A percentile compares a stretch with the other conserved stretches of the same genome.
Evolutionary conservation across 352 stramenopile species (phyloP).

Genomic region (Pythium volutum): DNA sequence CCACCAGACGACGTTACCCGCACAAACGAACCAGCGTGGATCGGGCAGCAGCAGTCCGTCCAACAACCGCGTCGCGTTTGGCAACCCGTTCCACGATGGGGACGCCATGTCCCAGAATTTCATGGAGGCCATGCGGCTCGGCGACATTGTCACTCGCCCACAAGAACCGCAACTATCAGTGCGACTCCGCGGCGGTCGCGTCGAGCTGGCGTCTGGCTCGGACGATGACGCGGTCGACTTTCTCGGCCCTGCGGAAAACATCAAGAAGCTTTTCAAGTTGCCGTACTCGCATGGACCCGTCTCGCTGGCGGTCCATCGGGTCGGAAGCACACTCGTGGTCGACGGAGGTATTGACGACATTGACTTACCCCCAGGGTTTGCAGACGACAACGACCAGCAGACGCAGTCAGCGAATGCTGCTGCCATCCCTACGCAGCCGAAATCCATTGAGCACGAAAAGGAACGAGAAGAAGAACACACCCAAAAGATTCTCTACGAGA

Average conservation of each 20-base stretch:
- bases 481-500: constrained; percentile 74
- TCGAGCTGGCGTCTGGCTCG: constrained; percentile 66
- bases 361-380: constrained; percentile 68
- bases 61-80: constrained; percentile 10
- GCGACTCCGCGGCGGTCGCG: constrained; percentile 52
- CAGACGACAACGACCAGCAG: constrained; percentile 35
- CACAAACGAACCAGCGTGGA: background rate
- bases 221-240: constrained; percentile 78
- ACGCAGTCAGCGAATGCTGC: constrained; percentile 11
- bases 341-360: constrained; percentile 71
- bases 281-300: constrained; percentile 76
- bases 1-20: constrained; percentile 63
- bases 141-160: constrained; percentile 37
- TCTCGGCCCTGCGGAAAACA: constrained; percentile 77
- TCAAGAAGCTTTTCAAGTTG: constrained; percentile 86
- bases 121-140: constrained; percentile 62
- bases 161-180: constrained; percentile 73
- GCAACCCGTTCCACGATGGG: constrained; percentile 17
- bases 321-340: constrained; percentile 76
- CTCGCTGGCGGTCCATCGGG: constrained; percentile 79
- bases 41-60: constrained; percentile 10
- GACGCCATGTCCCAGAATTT: constrained; percentile 58
- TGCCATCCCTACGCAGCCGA: constrained; percentile 27
- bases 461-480: constrained; percentile 39
- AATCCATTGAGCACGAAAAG: constrained; percentile 52